phyloP scores from a whole-genome alignment of 306 rosid genomes.

The Ceratonia siliqua region DNA sequence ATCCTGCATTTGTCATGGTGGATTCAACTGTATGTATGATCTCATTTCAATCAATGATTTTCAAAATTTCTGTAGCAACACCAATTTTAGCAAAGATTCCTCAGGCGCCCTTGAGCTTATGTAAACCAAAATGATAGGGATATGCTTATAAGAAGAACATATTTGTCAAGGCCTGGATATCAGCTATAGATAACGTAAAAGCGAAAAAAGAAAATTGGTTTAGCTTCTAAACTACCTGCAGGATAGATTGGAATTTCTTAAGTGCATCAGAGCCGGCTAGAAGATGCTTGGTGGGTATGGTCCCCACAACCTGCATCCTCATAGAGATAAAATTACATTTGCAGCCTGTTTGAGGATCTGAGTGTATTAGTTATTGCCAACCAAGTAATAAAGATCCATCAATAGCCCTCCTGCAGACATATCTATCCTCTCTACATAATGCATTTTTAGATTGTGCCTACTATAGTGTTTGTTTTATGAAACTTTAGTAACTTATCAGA shows the following conservation, averaged over 20 bases:
- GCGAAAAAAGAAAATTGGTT: background rate
- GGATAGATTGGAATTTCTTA: background rate
- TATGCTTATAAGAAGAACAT: background rate
- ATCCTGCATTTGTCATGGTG: background rate
- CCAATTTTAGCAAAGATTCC: background rate
- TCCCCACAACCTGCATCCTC: background rate
- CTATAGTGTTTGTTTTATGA: background rate
- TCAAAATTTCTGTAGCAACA: background rate
- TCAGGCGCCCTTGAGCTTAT: background rate
- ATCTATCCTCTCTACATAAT: background rate
- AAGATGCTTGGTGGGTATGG: background rate
- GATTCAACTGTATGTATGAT: conserved; percentile 1
- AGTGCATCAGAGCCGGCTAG: background rate
- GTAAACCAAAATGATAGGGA: background rate
- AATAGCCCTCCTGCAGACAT: background rate
- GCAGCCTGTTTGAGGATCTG: background rate
- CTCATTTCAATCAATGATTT: background rate
- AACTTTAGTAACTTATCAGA: background rate
- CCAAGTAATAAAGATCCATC: background rate
- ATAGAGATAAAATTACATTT: background rate
- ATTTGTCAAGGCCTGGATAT: background rate
- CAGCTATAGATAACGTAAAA: background rate
- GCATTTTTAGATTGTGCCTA: background rate
- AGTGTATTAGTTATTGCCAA: background rate
- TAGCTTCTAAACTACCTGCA: background rate